Evolutionary conservation across 306 rosid genomes (phyloP).

Genomic region (apple (Malus domestica)): DNA sequence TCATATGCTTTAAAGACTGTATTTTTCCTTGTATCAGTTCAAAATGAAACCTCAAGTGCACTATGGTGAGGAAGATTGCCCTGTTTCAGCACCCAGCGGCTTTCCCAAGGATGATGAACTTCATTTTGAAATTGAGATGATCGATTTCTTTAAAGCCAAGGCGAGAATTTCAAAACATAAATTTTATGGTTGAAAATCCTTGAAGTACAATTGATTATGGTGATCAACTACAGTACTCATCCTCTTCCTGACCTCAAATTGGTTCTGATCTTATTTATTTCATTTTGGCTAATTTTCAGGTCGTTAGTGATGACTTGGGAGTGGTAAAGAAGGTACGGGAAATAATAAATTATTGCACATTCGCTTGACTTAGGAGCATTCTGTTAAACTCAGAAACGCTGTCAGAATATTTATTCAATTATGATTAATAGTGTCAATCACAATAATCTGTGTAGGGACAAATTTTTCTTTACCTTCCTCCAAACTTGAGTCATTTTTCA

Average conservation of each 20-base stretch:
- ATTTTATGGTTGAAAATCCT: background rate
- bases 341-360: slow-evolving; percentile 1
- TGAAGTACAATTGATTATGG: background rate
- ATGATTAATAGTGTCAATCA: background rate
- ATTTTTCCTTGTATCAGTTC: slow-evolving; percentile 45
- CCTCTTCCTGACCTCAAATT: background rate
- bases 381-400: slow-evolving; percentile 10
- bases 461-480: background rate
- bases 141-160: slow-evolving; percentile 84
- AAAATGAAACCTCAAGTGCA: slow-evolving; percentile 92
- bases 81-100: slow-evolving; percentile 52
- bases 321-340: slow-evolving; percentile 73
- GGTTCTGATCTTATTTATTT: slow-evolving; percentile 16
- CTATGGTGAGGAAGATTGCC: slow-evolving; percentile 88
- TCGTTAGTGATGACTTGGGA: slow-evolving; percentile 77
- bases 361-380: background rate
- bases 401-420: background rate
- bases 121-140: slow-evolving; percentile 91
- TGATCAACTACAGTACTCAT: background rate
- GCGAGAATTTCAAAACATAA: slow-evolving; percentile 40
- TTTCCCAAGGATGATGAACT: slow-evolving; percentile 90
- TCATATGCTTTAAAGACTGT: slow-evolving; percentile 7
- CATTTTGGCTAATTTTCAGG: slow-evolving; percentile 49
- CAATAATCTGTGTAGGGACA: background rate
- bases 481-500: background rate